phyloP scores from a whole-genome alignment of 2,329 filamentous ascomycete species.

The Fusarium nelsonii region DNA sequence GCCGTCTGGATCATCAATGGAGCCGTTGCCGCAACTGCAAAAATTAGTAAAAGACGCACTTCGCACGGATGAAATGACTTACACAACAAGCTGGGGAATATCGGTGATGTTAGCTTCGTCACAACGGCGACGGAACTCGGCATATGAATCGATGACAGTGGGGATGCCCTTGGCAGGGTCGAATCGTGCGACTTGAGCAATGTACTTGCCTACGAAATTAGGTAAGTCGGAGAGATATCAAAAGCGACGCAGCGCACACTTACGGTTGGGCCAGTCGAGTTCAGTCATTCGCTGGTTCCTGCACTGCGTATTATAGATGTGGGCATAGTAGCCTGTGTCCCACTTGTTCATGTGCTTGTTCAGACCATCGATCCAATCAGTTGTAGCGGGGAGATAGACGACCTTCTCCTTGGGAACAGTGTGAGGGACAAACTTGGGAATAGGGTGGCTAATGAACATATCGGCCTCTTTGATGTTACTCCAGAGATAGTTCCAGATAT shows the following conservation, averaged over 20 bases:
- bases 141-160: conserved; percentile 81
- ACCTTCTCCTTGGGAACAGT: conserved; percentile 75
- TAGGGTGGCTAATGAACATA: conserved; percentile 85
- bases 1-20: conserved; percentile 84
- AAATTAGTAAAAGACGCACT: conserved; percentile 6
- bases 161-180: conserved; percentile 87
- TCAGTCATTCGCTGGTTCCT: conserved; percentile 66
- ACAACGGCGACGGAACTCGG: conserved; percentile 74
- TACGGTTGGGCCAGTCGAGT: conserved; percentile 67
- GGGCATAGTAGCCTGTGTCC: conserved; percentile 79
- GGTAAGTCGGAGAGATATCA: not conserved
- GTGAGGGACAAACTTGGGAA: conserved; percentile 78
- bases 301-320: conserved; percentile 76
- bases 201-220: conserved; percentile 70
- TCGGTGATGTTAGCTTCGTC: conserved; percentile 64
- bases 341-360: conserved; percentile 80
- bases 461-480: conserved; percentile 76
- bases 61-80: conserved; percentile 39
- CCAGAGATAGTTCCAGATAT: conserved; percentile 83
- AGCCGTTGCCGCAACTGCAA: conserved; percentile 76
- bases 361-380: conserved; percentile 85
- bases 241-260: not conserved
- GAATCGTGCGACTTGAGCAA: conserved; percentile 84
- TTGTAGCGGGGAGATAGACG: conserved; percentile 82
- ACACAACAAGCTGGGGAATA: conserved; percentile 78